Evolutionary conservation across 2,329 filamentous ascomycete genomes (phyloP), one percentile per base, ranked within the genome.

Genomic region (Didymellaceae sp.): DNA sequence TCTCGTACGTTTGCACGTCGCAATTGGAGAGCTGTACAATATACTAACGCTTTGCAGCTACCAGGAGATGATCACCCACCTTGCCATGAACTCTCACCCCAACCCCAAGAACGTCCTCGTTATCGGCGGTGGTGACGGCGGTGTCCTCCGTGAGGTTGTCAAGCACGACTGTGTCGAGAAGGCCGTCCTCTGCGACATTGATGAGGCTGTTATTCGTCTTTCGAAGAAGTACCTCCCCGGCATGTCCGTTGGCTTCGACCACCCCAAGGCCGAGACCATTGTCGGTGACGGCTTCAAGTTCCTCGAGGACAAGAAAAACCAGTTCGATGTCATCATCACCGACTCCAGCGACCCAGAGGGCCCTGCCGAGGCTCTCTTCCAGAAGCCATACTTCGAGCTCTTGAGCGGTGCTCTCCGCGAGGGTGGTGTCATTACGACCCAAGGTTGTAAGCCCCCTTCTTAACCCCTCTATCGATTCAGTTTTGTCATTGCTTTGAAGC

Each of bases 41-140:
- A n/a, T 24, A 52, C 54, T 70, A 44, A 71, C 49, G 8, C 41
- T 37, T 30, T 18, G 41, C 58, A 82, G 80, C 68, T 96, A 96
- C 86, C 94, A 99, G 83, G 94, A 99, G 85, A 99, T 99, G 94
- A 99, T 99, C 78, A 92, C 93, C 66, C 91, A 99, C 80, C 84
- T 99, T 64, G 94, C 91, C 78, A 91, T 99, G 88, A 94, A 96
- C 85, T 91, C 93, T 45, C 94, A 99, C 85, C 94, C 94, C 65
- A 87, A 96, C 82, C 94, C 94, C 73, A 94, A 97, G 86, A 95
- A 92, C 79, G 94, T 99, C 45, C 87, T 99, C 51, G 94, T 99
- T 75, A 97, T 99, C 71, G 94, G 94, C 61, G 94, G 94, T 69
- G 94, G 94, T 74, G 94, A 99, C 74, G 94, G 94, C 54, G 94